Percentiles rank a stretch among this genome's conserved stretches.
These are phyloP conservation scores for Psilocybe tampanensis DNA, from an alignment of 768 basidiomycete genomes.

Conservation along the genomic window DNA sequence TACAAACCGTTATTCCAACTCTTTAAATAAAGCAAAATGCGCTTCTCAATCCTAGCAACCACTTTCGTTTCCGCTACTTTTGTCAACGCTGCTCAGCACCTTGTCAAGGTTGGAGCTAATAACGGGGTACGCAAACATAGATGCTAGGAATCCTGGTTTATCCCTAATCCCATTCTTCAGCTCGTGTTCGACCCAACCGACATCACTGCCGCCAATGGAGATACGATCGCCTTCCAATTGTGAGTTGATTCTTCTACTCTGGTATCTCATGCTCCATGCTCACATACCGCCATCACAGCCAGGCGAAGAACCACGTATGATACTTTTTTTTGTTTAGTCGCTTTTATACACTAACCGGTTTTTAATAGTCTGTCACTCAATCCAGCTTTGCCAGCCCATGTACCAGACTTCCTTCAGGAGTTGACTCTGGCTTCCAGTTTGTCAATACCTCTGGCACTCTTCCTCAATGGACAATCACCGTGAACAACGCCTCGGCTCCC, in stretches of 20 bases:
- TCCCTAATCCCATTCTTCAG: slow-evolving; percentile 19
- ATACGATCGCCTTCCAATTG: slow-evolving; percentile 58
- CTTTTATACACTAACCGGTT: not conserved
- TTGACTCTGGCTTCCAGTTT: slow-evolving; percentile 56
- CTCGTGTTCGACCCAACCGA: slow-evolving; percentile 39
- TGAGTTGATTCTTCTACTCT: slow-evolving; percentile 25
- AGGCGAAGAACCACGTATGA: slow-evolving; percentile 46
- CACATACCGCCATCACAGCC: slow-evolving; percentile 28
- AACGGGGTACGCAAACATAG: slow-evolving; percentile 25
- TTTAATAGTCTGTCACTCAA: slow-evolving; percentile 59
- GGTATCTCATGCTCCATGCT: not conserved
- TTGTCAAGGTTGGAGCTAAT: slow-evolving; percentile 46
- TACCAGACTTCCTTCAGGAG: slow-evolving; percentile 37
- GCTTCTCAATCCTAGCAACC: slow-evolving; percentile 45
- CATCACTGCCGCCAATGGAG: slow-evolving; percentile 45
- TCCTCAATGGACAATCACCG: slow-evolving; percentile 47
- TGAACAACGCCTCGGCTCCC: slow-evolving; percentile 46
- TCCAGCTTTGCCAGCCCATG: slow-evolving; percentile 63
- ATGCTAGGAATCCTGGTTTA: not conserved
- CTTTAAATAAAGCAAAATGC: slow-evolving; percentile 49
- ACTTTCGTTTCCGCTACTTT: slow-evolving; percentile 43
- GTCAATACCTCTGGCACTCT: slow-evolving; percentile 32
- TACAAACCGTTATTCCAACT: not conserved
- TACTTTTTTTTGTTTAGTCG: not conserved
- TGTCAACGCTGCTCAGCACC: slow-evolving; percentile 37